Base-by-base conservation (phyloP, 78 protist genomes). In the Dictyostelium firmibasis region DNA sequence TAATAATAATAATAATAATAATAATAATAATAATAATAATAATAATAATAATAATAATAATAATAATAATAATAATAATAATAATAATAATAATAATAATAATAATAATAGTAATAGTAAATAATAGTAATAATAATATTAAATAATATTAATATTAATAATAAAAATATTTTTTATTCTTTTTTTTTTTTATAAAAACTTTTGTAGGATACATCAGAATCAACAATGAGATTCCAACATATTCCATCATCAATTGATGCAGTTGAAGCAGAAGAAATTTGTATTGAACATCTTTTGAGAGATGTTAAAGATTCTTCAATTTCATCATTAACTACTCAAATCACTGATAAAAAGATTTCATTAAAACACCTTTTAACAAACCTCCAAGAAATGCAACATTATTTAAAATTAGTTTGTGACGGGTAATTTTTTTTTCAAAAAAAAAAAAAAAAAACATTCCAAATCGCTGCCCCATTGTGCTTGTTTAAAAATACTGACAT, bases 271-370 rank as follows among this genome's bases (percentile, higher is more conserved):
- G 99, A 98, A 84, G 99, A 98, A 85, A 95, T 99, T 67, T 99
- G 99, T n/a, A 99, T 99, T 36, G 99, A 99, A 87, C 99, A 99
- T 85, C 92, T 99, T 62, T 96, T 99, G 41, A 98, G 98, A 25
- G 98, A 98, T 87, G 85, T 99, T 74, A 96, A 97, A 91, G 99
- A 98, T 94, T 88, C 97, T 11, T 97, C 98, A 14, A 96, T 97
- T 60, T 91, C 98, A 72, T 96, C 98, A 47, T 78, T 98, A 44
- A 72, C 97, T 20, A 93, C 83, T 41, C 96, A 88, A 67, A 94
- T 98, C 18, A 14, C 64, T 14, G 96, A 87, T 13, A 96, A 97
- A 79, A 85, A 97, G 41, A 53, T 86, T 36, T 83, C 99, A 23
- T 91, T 98, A 38, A 74, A 87, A 77, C 85, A 88, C n/a, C 67